A percentile compares a stretch with the other conserved stretches of the same genome.
phyloP scores from a whole-genome alignment of 2,329 filamentous ascomycete genomes.

The Stagonosporopsis tanaceti region DNA sequence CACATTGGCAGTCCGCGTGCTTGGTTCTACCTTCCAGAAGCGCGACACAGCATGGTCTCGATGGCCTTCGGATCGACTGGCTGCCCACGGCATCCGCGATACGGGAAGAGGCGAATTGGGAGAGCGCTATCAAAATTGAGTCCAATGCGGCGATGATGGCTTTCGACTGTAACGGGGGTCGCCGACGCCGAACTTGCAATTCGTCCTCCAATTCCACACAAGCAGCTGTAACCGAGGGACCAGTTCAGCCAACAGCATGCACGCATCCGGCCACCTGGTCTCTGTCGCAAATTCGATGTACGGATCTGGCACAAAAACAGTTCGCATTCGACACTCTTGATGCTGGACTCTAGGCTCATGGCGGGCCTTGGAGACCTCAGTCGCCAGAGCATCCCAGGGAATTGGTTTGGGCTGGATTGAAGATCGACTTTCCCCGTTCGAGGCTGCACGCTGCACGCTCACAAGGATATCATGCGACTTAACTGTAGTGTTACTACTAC shows the following conservation, averaged over 20 bases:
- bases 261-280: slow-evolving; percentile 15
- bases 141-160: slow-evolving; percentile 2
- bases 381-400: slow-evolving; percentile 5
- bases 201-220: slow-evolving; percentile 3
- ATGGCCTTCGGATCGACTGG: slow-evolving; percentile 4
- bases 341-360: slow-evolving; percentile 7
- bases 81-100: slow-evolving; percentile 3
- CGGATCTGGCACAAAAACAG: not conserved
- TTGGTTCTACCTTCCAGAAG: slow-evolving; percentile 13
- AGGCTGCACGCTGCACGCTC: not conserved
- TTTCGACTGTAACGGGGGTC: slow-evolving; percentile 4
- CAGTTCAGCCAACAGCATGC: slow-evolving; percentile 16
- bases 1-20: slow-evolving; percentile 15
- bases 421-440: not conserved
- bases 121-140: slow-evolving; percentile 2
- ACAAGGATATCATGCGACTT: not conserved
- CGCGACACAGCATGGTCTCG: slow-evolving; percentile 9
- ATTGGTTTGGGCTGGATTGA: slow-evolving; percentile 1
- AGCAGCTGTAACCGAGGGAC: slow-evolving; percentile 3
- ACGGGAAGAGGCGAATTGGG: slow-evolving; percentile 13
- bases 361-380: not conserved
- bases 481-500: not conserved
- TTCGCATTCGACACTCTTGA: slow-evolving; percentile 6
- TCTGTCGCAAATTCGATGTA: not conserved
- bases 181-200: slow-evolving; percentile 13